Evolutionary conservation across 2,329 filamentous ascomycete genomes (phyloP).

Genomic region (Alternaria alternata): DNA sequence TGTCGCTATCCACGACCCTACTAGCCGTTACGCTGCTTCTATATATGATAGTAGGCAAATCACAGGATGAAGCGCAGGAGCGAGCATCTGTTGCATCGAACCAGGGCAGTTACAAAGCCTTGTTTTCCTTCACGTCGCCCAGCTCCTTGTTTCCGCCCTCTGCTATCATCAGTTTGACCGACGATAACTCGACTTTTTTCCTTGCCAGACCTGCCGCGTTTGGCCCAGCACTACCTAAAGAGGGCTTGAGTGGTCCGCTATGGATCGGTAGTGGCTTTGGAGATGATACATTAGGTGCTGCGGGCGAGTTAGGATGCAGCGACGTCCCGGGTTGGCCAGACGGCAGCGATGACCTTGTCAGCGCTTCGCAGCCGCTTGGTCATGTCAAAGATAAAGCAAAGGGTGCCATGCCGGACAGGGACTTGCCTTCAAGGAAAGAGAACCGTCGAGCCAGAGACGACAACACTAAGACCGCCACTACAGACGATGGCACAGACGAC

Average conservation of each 20-base stretch:
- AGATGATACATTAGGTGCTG: conserved; percentile 72
- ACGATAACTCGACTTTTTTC: conserved; percentile 98
- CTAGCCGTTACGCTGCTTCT: conserved; percentile 55
- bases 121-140: conserved; percentile 63
- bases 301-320: conserved; percentile 92
- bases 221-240: conserved; percentile 77
- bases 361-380: conserved; percentile 12
- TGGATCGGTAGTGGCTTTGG: conserved; percentile 95
- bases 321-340: conserved; percentile 90
- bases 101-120: conserved; percentile 48
- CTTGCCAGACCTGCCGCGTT: conserved; percentile 92
- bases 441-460: not conserved
- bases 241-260: conserved; percentile 84
- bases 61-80: conserved; percentile 28
- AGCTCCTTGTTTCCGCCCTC: conserved; percentile 94
- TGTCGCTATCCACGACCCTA: conserved; percentile 55
- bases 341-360: conserved; percentile 36
- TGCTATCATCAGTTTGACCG: conserved; percentile 92
- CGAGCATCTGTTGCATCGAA: conserved; percentile 31
- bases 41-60: conserved; percentile 45
- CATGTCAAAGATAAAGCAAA: not conserved
- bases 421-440: not conserved
- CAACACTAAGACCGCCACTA: conserved; percentile 30
- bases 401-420: not conserved
- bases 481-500: conserved; percentile 83